Conservation (phyloP, 1,284 basidiomycete species). For the Cutaneotrichosporon arboriforme region DNA sequence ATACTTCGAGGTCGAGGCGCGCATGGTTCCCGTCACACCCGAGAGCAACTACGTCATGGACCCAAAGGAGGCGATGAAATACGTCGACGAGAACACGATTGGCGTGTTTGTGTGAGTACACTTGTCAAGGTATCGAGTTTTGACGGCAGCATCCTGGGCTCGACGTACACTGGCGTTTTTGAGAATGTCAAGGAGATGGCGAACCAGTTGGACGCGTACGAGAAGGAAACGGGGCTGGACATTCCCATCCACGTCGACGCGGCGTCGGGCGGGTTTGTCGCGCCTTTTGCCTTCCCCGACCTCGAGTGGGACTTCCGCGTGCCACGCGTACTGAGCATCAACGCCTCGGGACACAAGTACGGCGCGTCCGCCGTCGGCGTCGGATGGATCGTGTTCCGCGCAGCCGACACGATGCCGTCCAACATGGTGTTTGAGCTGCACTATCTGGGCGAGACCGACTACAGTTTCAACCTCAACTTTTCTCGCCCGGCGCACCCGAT, state of each 20-base stretch:
- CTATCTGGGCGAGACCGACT: conserved; percentile 57
- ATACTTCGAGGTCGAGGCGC: conserved; percentile 54
- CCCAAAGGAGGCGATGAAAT: conserved; percentile 76
- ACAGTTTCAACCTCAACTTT: conserved; percentile 89
- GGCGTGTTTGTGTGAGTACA: conserved; percentile 30
- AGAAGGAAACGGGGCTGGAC: conserved; percentile 68
- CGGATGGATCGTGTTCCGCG: conserved; percentile 81
- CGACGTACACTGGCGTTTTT: conserved; percentile 88
- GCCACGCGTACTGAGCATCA: conserved; percentile 65
- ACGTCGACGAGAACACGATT: conserved; percentile 78
- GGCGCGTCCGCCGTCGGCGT: conserved; percentile 55
- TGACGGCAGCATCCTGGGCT: conserved; percentile 41
- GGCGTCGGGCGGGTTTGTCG: conserved; percentile 70
- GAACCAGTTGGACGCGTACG: conserved; percentile 76
- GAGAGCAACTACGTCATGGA: conserved; percentile 72
- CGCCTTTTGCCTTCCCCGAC: conserved; percentile 52
- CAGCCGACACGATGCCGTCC: conserved; percentile 69
- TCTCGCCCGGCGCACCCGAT: conserved; percentile 74
- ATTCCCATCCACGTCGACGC: conserved; percentile 72
- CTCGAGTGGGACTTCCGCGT: conserved; percentile 86
- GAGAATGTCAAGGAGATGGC: conserved; percentile 86
- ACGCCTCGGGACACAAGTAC: conserved; percentile 80
- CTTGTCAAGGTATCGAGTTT: too few relatives aligned
- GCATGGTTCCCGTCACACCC: conserved; percentile 9
- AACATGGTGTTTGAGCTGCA: conserved; percentile 92